A percentile compares a stretch with the other conserved stretches of the same genome.
phyloP scores from a whole-genome alignment of 768 basidiomycete species.

The Boletales sp. region DNA sequence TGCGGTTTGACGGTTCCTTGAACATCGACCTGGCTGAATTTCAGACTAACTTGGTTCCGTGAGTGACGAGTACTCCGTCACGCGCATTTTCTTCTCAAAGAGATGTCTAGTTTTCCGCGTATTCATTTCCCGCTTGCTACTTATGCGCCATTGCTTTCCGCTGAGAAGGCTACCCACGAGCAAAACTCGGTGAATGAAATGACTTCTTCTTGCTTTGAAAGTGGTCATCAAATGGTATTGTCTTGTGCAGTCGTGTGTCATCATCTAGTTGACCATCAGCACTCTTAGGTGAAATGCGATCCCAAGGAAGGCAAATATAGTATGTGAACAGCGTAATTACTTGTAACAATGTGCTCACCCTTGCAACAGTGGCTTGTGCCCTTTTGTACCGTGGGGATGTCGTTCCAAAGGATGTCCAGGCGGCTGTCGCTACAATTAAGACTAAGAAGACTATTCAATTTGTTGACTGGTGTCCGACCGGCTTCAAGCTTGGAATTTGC shows the following conservation, averaged over 20 bases:
- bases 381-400: slow-evolving; percentile 94
- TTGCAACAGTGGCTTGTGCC: slow-evolving; percentile 75
- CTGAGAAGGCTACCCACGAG: slow-evolving; percentile 93
- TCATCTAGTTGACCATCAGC: slow-evolving; percentile 2
- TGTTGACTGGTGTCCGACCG: slow-evolving; percentile 98
- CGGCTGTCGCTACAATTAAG: slow-evolving; percentile 91
- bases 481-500: slow-evolving; percentile 98
- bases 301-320: slow-evolving; percentile 99
- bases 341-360: slow-evolving; percentile 10
- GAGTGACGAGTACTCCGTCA: slow-evolving; percentile 31
- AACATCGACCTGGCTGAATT: slow-evolving; percentile 98
- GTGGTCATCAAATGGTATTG: slow-evolving; percentile 88
- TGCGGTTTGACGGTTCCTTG: slow-evolving; percentile 95
- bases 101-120: slow-evolving; percentile 74
- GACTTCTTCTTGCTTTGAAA: slow-evolving; percentile 98
- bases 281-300: slow-evolving; percentile 71
- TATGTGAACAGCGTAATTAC: slow-evolving; percentile 35
- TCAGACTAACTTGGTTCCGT: slow-evolving; percentile 98
- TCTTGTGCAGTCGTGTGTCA: not conserved
- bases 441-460: slow-evolving; percentile 98
- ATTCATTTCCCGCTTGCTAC: slow-evolving; percentile 98
- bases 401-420: slow-evolving; percentile 92
- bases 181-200: slow-evolving; percentile 97
- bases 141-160: slow-evolving; percentile 92
- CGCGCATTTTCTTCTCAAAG: not conserved